Evolutionary conservation across 129 eudicot species (phyloP).

Genomic region (Rutidosis leptorrhynchoides): DNA sequence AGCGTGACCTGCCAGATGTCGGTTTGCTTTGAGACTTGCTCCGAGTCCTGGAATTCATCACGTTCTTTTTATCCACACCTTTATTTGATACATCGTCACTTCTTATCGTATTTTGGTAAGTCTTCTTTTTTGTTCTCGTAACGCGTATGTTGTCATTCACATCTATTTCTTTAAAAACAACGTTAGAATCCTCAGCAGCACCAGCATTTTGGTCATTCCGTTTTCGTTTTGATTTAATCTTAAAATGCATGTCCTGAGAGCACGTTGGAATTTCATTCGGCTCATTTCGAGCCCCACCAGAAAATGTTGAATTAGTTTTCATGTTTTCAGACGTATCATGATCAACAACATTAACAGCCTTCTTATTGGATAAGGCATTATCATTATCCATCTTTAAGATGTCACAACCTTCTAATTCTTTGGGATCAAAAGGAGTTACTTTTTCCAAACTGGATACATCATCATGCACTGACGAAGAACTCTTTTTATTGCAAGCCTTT

Average conservation of each 20-base stretch:
- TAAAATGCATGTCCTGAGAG: conserved; percentile 12
- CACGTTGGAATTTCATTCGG: conserved; percentile 22
- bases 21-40: conserved; percentile 36
- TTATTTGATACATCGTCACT: background rate
- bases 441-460: conserved; percentile 5
- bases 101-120: conserved; percentile 16
- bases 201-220: conserved; percentile 20
- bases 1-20: conserved; percentile 33
- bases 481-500: conserved; percentile 8
- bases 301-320: background rate
- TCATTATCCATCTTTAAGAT: conserved; percentile 14
- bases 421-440: conserved; percentile 8
- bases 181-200: conserved; percentile 1
- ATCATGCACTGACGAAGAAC: conserved; percentile 1
- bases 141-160: conserved; percentile 6
- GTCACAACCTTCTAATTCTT: conserved; percentile 3
- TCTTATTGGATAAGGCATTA: conserved; percentile 1
- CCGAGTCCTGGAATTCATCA: conserved; percentile 11
- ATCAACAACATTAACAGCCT: conserved; percentile 17
- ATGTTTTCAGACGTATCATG: conserved; percentile 20
- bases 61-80: conserved; percentile 4
- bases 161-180: conserved; percentile 1
- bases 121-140: conserved; percentile 3
- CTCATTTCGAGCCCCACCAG: conserved; percentile 6
- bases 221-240: conserved; percentile 17